Evolutionary conservation across 129 eudicot genomes (phyloP).

Genomic region (Flaveria robusta): DNA sequence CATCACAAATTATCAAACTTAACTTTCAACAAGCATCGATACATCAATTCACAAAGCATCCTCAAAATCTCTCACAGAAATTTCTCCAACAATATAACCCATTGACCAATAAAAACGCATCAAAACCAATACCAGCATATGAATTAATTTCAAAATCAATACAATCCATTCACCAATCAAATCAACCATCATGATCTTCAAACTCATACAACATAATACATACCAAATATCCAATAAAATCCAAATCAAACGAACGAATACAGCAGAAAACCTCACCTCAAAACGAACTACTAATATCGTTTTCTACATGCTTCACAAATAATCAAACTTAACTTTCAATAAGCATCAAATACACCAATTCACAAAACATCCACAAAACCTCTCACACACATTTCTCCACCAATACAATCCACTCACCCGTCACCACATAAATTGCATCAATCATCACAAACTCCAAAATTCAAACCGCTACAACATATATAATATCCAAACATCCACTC

Average conservation of each 20-base stretch:
- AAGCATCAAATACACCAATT: background rate
- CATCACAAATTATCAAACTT: too few relatives aligned
- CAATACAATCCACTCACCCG: background rate
- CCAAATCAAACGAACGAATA: background rate
- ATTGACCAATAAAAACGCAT: conserved; percentile 19
- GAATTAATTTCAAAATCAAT: background rate
- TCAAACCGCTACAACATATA: conserved; percentile 5
- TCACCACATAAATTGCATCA: too few relatives aligned
- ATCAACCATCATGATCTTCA: background rate
- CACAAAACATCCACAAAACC: conserved; percentile 22
- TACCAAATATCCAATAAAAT: background rate
- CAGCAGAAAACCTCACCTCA: conserved; percentile 23
- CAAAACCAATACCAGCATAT: conserved; percentile 1
- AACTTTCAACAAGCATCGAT: background rate
- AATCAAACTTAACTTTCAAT: background rate
- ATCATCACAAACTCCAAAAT: conserved; percentile 4
- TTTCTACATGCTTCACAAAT: too few relatives aligned
- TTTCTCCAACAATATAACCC: conserved; percentile 18
- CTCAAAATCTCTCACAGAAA: conserved; percentile 15
- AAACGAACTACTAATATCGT: conserved; percentile 5
- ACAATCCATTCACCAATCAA: too few relatives aligned
- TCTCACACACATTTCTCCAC: background rate
- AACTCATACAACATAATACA: conserved; percentile 7
- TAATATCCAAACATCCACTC: background rate
- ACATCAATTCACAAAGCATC: conserved; percentile 2